Conservation (phyloP, 106 monocot species). For the Allium cepa region DNA sequence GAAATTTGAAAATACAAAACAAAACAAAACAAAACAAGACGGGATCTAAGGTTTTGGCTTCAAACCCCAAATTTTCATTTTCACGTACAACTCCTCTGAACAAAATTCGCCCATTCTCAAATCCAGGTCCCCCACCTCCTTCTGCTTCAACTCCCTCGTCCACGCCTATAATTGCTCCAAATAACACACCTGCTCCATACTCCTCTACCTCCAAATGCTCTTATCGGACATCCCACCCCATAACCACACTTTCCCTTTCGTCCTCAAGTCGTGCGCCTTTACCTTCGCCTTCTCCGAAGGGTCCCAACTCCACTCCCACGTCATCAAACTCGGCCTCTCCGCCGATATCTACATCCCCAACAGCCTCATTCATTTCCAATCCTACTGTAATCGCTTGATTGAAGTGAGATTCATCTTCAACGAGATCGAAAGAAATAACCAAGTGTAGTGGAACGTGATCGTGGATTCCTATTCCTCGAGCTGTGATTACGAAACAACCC, state of each 20-base stretch:
- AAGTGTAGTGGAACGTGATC: conserved; percentile 57
- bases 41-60: no score
- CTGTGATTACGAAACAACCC: conserved; percentile 30
- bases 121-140: conserved; percentile 11
- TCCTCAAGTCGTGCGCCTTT: conserved; percentile 43
- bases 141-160: conserved; percentile 43
- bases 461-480: conserved; percentile 23
- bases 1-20: no score
- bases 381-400: conserved; percentile 34
- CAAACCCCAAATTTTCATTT: no score
- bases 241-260: conserved; percentile 40
- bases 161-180: conserved; percentile 14
- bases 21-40: no score
- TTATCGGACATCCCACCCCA: conserved; percentile 10
- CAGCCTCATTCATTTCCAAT: conserved; percentile 61
- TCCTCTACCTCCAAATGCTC: conserved; percentile 23
- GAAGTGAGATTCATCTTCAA: conserved; percentile 42
- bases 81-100: no score
- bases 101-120: no score
- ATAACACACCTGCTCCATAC: conserved; percentile 10
- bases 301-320: conserved; percentile 45
- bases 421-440: conserved; percentile 16
- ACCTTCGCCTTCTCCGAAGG: conserved; percentile 31
- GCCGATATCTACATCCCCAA: conserved; percentile 49
- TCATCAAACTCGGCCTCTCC: conserved; percentile 48